Evolutionary conservation across 2,329 filamentous ascomycete species (phyloP).

Genomic region (Venturia asperata): DNA sequence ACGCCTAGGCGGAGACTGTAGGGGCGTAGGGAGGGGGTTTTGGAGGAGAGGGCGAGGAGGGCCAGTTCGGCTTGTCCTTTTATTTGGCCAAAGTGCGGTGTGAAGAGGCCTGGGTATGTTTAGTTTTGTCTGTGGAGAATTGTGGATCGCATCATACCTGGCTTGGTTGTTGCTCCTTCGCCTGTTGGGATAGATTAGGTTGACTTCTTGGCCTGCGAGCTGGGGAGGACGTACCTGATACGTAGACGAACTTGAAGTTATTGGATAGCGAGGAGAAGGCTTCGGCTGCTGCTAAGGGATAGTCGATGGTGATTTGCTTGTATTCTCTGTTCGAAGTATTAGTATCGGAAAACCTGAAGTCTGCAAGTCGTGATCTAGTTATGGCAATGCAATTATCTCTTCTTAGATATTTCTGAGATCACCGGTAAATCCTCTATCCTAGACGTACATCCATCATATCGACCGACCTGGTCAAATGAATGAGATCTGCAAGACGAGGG

Average conservation of each 20-base stretch:
- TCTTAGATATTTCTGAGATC: slow-evolving; percentile 43
- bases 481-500: too few species aligned
- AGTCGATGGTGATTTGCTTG: slow-evolving; percentile 60
- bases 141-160: slow-evolving; percentile 30
- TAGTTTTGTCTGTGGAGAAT: background rate
- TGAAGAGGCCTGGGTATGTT: too few species aligned
- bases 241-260: slow-evolving; percentile 61
- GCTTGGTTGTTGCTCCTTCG: slow-evolving; percentile 51
- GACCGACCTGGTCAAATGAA: too few species aligned
- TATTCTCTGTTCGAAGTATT: slow-evolving; percentile 46
- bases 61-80: slow-evolving; percentile 61
- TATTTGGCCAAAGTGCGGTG: slow-evolving; percentile 54
- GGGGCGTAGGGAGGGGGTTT: slow-evolving; percentile 44
- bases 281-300: slow-evolving; percentile 55
- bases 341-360: too few species aligned
- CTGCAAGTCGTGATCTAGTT: too few species aligned
- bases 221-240: slow-evolving; percentile 41
- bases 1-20: slow-evolving; percentile 53
- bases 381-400: slow-evolving; percentile 25
- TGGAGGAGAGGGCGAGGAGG: slow-evolving; percentile 47
- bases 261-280: slow-evolving; percentile 49
- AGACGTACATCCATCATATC: too few species aligned
- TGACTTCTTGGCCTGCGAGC: background rate
- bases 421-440: too few species aligned
- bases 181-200: background rate